phyloP scores from a whole-genome alignment of 345 rosid genomes.

The Iberis pinnata region DNA sequence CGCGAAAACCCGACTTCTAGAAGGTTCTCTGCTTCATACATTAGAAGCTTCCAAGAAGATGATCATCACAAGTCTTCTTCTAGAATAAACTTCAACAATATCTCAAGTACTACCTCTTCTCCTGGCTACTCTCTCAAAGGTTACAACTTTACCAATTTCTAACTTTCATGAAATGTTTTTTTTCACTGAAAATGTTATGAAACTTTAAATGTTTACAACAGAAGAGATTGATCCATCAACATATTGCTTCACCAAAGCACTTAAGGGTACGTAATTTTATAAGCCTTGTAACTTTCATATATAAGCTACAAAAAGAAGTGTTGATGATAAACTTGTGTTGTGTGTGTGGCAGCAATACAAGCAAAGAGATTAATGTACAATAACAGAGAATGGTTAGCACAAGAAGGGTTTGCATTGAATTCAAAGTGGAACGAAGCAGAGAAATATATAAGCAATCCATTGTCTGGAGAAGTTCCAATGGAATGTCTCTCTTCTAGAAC shows the following conservation, averaged over 20 bases:
- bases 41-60: slow-evolving; percentile 70
- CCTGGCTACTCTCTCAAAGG: slow-evolving; percentile 68
- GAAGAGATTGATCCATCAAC: slow-evolving; percentile 92
- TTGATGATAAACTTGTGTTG: background rate
- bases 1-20: slow-evolving; percentile 49
- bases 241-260: slow-evolving; percentile 81
- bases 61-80: slow-evolving; percentile 47
- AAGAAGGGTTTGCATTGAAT: slow-evolving; percentile 74
- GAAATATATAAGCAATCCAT: slow-evolving; percentile 87
- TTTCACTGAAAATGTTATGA: background rate
- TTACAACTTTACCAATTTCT: background rate
- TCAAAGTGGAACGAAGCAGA: slow-evolving; percentile 98
- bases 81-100: slow-evolving; percentile 48
- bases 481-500: slow-evolving; percentile 92
- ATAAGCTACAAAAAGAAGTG: too few species aligned
- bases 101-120: slow-evolving; percentile 90
- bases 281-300: too few species aligned
- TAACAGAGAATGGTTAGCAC: slow-evolving; percentile 57
- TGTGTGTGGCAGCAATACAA: slow-evolving; percentile 56
- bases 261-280: slow-evolving; percentile 69
- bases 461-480: slow-evolving; percentile 97
- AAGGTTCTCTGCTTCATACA: slow-evolving; percentile 74
- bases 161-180: background rate
- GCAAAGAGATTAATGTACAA: slow-evolving; percentile 51
- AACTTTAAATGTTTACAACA: slow-evolving; percentile 27